These are phyloP conservation scores for Didymosphaeria variabile DNA, from an alignment of 2,329 filamentous ascomycete genomes.

Conservation along the genomic window DNA sequence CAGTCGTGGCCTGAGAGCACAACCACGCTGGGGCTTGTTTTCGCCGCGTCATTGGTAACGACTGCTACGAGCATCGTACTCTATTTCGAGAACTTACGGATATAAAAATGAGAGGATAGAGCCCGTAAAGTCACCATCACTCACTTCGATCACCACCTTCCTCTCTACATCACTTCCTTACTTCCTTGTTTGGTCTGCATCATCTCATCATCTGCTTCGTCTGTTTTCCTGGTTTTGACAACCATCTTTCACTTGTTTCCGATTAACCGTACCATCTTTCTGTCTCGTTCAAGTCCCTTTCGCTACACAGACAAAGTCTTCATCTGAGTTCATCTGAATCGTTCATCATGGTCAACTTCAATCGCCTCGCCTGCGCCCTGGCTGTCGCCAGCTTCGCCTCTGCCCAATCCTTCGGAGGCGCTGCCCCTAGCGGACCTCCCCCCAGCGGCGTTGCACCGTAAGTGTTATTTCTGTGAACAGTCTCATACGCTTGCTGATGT, in stretches of 20 bases:
- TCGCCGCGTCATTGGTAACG: constrained; percentile 12
- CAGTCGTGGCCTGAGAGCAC: constrained; percentile 2
- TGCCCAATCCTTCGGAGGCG: constrained; percentile 6
- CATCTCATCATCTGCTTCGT: too few relatives aligned
- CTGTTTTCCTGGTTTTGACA: neutral
- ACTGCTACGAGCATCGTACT: neutral
- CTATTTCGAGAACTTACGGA: neutral
- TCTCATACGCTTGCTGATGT: too few relatives aligned
- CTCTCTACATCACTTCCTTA: too few relatives aligned
- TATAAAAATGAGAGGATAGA: constrained; percentile 3
- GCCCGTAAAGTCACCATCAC: neutral
- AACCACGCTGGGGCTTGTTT: neutral
- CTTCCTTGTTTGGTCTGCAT: too few relatives aligned
- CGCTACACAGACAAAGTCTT: too few relatives aligned
- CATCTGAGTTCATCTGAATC: too few relatives aligned
- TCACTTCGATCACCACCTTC: neutral
- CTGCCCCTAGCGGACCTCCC: neutral
- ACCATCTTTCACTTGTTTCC: too few relatives aligned
- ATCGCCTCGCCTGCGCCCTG: constrained; percentile 14
- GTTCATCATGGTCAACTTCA: constrained; percentile 15
- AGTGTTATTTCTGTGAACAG: too few relatives aligned
- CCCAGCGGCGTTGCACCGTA: neutral
- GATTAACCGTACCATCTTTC: too few relatives aligned
- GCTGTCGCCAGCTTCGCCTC: constrained; percentile 12
- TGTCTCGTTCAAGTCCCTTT: too few relatives aligned